Conservation (phyloP, 176 grass and related monocot genomes). For the Cocos nucifera region DNA sequence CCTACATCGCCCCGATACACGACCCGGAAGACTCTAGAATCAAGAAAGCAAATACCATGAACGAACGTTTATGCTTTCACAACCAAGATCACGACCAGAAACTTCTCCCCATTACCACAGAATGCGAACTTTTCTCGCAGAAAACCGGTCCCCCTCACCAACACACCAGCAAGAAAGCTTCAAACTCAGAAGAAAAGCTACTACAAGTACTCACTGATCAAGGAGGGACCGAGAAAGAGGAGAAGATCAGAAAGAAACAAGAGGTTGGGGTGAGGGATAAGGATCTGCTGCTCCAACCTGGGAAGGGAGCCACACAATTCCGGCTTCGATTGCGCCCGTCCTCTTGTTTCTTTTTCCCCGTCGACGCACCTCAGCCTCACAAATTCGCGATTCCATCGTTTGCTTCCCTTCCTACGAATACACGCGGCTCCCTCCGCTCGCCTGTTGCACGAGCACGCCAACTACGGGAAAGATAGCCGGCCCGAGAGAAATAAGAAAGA, state of each 20-base stretch:
- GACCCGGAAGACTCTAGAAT: neutral
- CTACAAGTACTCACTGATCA: neutral
- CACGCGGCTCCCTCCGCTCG: too few relatives aligned
- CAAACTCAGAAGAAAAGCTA: too few relatives aligned
- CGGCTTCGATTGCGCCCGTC: conserved; percentile 40
- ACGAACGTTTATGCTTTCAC: neutral
- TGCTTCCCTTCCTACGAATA: too few relatives aligned
- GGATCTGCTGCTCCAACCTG: conserved; percentile 27
- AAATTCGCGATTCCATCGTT: too few relatives aligned
- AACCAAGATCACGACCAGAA: too few relatives aligned
- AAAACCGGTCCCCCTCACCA: too few relatives aligned
- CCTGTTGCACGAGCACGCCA: too few relatives aligned
- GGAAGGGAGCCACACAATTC: conserved; percentile 64
- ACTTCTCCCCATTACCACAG: too few relatives aligned
- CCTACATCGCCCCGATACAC: conserved; percentile 7
- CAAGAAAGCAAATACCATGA: neutral
- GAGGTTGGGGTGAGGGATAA: conserved; percentile 16
- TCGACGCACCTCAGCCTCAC: neutral
- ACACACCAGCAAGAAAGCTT: too few relatives aligned
- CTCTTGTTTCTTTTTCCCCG: conserved; percentile 14
- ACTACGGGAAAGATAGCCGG: too few relatives aligned
- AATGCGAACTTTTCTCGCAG: too few relatives aligned
- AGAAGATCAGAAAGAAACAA: neutral
- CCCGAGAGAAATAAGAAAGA: too few relatives aligned
- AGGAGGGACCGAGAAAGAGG: conserved; percentile 2